Evolutionary conservation across 306 rosid genomes (phyloP).

Genomic region (Trifolium dubium): DNA sequence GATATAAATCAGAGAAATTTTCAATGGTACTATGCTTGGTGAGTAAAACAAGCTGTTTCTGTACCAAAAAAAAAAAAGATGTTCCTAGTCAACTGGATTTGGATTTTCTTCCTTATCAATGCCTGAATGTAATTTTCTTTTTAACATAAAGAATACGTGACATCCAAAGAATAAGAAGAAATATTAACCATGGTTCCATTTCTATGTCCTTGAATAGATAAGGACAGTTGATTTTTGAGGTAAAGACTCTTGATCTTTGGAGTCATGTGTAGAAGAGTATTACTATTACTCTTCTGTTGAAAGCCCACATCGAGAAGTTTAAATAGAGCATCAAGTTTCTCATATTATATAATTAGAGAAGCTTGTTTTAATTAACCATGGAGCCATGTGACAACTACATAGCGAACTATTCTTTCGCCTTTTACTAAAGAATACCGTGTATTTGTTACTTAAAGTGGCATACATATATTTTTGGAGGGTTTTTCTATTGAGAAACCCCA

Average conservation of each 20-base stretch:
- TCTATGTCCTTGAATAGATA: neutral
- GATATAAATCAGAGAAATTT: no score
- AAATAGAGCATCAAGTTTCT: neutral
- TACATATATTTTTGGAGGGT: no score
- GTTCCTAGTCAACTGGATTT: neutral
- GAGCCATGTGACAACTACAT: conserved; percentile 43
- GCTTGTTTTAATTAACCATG: fast-evolving
- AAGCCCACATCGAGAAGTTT: neutral
- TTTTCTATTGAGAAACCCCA: no score
- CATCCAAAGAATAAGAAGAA: no score
- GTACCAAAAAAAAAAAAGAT: no score
- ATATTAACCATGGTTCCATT: no score
- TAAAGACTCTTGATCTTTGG: no score
- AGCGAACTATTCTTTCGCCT: conserved; percentile 54
- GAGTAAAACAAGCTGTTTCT: no score
- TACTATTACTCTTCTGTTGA: neutral
- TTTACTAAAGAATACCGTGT: no score
- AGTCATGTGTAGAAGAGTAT: neutral
- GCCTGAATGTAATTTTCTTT: neutral
- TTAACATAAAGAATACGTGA: no score
- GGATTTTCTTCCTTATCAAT: neutral
- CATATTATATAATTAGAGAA: neutral
- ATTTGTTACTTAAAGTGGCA: no score
- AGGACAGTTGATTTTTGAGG: neutral
- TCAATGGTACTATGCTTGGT: no score